A percentile compares a stretch with the other conserved stretches of the same genome.
phyloP scores from a whole-genome alignment of 106 monocot genomes.

The Dendrobium huoshanense region DNA sequence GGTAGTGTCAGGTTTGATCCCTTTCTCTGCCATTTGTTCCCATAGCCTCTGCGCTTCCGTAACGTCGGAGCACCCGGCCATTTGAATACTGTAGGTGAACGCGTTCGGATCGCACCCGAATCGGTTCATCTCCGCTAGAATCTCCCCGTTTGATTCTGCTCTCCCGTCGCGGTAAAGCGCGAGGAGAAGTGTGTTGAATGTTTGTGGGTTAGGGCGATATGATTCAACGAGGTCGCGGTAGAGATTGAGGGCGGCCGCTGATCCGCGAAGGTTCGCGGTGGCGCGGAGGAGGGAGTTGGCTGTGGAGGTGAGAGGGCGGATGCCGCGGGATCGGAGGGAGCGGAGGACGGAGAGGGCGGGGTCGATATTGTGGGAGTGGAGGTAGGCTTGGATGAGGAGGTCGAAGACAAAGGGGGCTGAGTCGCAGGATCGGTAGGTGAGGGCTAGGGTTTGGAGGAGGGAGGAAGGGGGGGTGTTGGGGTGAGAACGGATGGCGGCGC shows the following conservation, averaged over 20 bases:
- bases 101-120: constrained; percentile 32
- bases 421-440: constrained; percentile 45
- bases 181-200: constrained; percentile 56
- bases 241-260: constrained; percentile 29
- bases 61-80: constrained; percentile 49
- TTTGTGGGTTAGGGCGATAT: constrained; percentile 16
- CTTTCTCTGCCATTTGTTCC: constrained; percentile 38
- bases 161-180: constrained; percentile 43
- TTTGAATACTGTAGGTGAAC: constrained; percentile 50
- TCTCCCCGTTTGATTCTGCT: constrained; percentile 7
- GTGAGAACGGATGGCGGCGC: constrained; percentile 22
- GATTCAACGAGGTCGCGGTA: constrained; percentile 36
- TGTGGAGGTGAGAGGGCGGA: constrained; percentile 28
- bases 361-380: constrained; percentile 26
- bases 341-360: constrained; percentile 33
- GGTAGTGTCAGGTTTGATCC: constrained; percentile 32
- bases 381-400: constrained; percentile 53
- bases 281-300: constrained; percentile 35
- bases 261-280: constrained; percentile 18
- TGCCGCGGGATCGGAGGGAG: constrained; percentile 17
- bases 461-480: not conserved
- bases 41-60: constrained; percentile 35
- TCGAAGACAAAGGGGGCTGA: constrained; percentile 80
- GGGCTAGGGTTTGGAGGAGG: constrained; percentile 31
- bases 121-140: constrained; percentile 41